Conservation (phyloP, 2,329 filamentous ascomycete species). For the Penicillium sp. region DNA sequence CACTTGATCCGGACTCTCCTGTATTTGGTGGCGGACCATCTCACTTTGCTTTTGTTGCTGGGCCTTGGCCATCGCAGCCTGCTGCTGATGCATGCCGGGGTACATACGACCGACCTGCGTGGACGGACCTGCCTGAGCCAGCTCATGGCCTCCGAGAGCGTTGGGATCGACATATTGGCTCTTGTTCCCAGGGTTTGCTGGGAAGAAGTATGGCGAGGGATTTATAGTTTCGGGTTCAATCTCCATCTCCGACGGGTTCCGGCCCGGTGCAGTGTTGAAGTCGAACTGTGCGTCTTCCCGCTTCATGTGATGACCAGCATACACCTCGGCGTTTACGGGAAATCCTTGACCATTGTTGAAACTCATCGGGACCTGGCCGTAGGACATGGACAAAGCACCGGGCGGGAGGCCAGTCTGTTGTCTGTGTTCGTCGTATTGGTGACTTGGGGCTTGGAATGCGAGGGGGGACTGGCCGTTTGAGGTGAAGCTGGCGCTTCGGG, state of each 20-base stretch:
- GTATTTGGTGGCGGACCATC: slow-evolving; percentile 57
- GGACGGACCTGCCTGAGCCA: slow-evolving; percentile 51
- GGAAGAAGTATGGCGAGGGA: slow-evolving; percentile 65
- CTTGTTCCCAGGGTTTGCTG: slow-evolving; percentile 40
- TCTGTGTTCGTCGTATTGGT: slow-evolving; percentile 92
- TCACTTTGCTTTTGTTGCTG: slow-evolving; percentile 64
- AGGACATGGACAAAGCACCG: slow-evolving; percentile 74
- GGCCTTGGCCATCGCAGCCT: slow-evolving; percentile 73
- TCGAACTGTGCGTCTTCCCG: slow-evolving; percentile 55
- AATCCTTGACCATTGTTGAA: slow-evolving; percentile 39
- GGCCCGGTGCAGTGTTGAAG: slow-evolving; percentile 63
- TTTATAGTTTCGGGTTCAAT: slow-evolving; percentile 68
- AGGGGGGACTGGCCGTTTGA: slow-evolving; percentile 49
- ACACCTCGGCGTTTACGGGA: slow-evolving; percentile 59
- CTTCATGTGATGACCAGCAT: slow-evolving; percentile 47
- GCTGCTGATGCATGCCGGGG: slow-evolving; percentile 90
- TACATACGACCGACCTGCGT: slow-evolving; percentile 71
- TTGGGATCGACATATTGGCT: slow-evolving; percentile 70
- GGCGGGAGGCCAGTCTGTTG: slow-evolving; percentile 92
- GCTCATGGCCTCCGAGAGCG: slow-evolving; percentile 64
- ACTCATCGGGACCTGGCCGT: slow-evolving; percentile 59
- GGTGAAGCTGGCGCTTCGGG: slow-evolving; percentile 35
- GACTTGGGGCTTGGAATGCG: slow-evolving; percentile 74
- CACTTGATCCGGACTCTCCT: slow-evolving; percentile 35
- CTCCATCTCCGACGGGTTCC: slow-evolving; percentile 58